A percentile compares a stretch with the other conserved stretches of the same genome.
Evolutionary conservation across 1,139 yeast species (phyloP).

Genomic region (Sugiyamaella sp.): DNA sequence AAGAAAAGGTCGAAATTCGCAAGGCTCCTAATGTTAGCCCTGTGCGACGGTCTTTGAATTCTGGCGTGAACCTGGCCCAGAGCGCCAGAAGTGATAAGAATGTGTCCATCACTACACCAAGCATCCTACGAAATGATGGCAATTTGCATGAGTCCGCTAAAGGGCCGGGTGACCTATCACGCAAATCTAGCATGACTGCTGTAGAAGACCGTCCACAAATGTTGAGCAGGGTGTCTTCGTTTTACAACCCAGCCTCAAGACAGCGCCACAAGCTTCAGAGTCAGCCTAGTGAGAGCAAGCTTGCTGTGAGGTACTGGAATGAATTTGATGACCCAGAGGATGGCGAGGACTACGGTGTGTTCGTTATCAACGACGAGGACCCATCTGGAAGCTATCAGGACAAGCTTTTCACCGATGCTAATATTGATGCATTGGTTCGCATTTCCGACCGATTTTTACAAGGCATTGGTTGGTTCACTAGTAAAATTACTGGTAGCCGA

Average conservation of each 20-base stretch:
- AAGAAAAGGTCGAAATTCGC: constrained; percentile 41
- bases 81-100: constrained; percentile 5
- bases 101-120: constrained; percentile 19
- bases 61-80: constrained; percentile 9
- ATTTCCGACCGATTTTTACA: constrained; percentile 32
- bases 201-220: constrained; percentile 17
- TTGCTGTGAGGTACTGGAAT: constrained; percentile 62
- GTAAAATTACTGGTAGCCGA: constrained; percentile 5
- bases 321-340: constrained; percentile 71
- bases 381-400: constrained; percentile 17
- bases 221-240: constrained; percentile 20
- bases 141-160: constrained; percentile 2
- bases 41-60: constrained; percentile 8
- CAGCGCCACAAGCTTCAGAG: constrained; percentile 17
- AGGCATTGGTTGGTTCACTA: constrained; percentile 23
- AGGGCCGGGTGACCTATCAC: constrained; percentile 1
- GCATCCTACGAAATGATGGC: constrained; percentile 29
- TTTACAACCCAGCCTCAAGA: constrained; percentile 19
- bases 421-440: constrained; percentile 41
- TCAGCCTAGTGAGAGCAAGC: constrained; percentile 29
- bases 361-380: constrained; percentile 40
- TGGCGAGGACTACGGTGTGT: constrained; percentile 43
- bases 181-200: constrained; percentile 10
- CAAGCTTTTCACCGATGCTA: constrained; percentile 41
- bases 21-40: constrained; percentile 32